Conservation (phyloP, 1,284 basidiomycete species). For the Boletellus sp. region DNA sequence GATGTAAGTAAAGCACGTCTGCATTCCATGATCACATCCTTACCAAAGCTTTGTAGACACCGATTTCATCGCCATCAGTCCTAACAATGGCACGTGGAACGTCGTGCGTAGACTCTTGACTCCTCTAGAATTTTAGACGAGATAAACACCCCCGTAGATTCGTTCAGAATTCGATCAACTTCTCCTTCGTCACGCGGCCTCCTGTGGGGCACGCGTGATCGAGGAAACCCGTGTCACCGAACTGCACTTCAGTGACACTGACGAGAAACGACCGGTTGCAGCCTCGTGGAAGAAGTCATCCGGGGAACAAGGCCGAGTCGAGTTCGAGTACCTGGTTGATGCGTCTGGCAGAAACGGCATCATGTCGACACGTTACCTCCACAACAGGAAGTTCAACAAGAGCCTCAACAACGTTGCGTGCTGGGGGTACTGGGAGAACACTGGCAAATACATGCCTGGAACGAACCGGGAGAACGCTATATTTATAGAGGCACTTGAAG, state of each 20-base stretch:
- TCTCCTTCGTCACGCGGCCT: not conserved
- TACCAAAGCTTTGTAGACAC: not conserved
- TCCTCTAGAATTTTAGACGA: not conserved
- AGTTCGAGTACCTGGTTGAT: constrained; percentile 2
- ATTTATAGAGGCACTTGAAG: not conserved
- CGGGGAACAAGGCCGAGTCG: not conserved
- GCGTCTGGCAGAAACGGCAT: not conserved
- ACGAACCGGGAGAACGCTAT: not conserved
- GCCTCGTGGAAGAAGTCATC: not conserved
- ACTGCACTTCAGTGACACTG: not conserved
- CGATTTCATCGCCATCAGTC: not conserved
- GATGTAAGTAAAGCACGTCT: constrained; percentile 28
- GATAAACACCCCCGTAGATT: not conserved
- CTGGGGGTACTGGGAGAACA: constrained; percentile 3
- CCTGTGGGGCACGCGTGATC: not conserved
- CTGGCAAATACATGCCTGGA: not conserved
- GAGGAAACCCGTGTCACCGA: constrained; percentile 1
- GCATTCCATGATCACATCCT: not conserved
- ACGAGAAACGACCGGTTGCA: not conserved
- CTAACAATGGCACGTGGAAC: not conserved
- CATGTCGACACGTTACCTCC: constrained; percentile 1
- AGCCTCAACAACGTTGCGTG: not conserved
- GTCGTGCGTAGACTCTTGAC: not conserved
- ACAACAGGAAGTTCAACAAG: constrained; percentile 2
- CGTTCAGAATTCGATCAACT: not conserved